Conservation (phyloP, 768 basidiomycete species). For the Lentinula raphanica region DNA sequence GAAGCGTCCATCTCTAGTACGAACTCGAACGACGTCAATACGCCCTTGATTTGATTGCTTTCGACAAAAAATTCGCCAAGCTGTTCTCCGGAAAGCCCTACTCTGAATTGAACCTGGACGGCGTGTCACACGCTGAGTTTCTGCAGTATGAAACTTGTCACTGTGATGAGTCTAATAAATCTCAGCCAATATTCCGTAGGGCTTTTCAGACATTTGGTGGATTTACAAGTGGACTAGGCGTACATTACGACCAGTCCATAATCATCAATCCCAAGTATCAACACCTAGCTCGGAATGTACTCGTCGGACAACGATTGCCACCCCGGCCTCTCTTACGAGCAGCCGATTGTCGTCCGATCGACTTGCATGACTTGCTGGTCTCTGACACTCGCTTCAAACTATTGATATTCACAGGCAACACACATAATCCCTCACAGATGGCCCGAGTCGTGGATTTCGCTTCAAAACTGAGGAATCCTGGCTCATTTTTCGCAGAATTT, state of each 20-base stretch:
- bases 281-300: slow-evolving; percentile 31
- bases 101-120: slow-evolving; percentile 38
- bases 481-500: slow-evolving; percentile 24
- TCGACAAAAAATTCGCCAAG: slow-evolving; percentile 59
- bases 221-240: slow-evolving; percentile 51
- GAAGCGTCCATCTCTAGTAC: slow-evolving; percentile 37
- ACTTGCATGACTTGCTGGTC: slow-evolving; percentile 50
- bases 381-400: slow-evolving; percentile 52
- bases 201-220: slow-evolving; percentile 49
- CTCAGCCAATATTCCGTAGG: too few relatives aligned
- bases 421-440: slow-evolving; percentile 23
- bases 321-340: slow-evolving; percentile 46
- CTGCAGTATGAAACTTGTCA: too few relatives aligned
- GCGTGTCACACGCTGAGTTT: slow-evolving; percentile 51
- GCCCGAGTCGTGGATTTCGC: slow-evolving; percentile 27
- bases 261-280: slow-evolving; percentile 37
- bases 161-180: too few relatives aligned
- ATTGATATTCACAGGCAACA: slow-evolving; percentile 48
- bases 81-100: slow-evolving; percentile 68
- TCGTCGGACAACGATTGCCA: slow-evolving; percentile 47
- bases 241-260: slow-evolving; percentile 44
- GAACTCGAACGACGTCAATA: slow-evolving; percentile 63
- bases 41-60: slow-evolving; percentile 68
- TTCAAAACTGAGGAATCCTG: slow-evolving; percentile 21
- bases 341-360: slow-evolving; percentile 43